Evolutionary conservation across 2,329 filamentous ascomycete species (phyloP).

Genomic region (Ophiostoma montium): DNA sequence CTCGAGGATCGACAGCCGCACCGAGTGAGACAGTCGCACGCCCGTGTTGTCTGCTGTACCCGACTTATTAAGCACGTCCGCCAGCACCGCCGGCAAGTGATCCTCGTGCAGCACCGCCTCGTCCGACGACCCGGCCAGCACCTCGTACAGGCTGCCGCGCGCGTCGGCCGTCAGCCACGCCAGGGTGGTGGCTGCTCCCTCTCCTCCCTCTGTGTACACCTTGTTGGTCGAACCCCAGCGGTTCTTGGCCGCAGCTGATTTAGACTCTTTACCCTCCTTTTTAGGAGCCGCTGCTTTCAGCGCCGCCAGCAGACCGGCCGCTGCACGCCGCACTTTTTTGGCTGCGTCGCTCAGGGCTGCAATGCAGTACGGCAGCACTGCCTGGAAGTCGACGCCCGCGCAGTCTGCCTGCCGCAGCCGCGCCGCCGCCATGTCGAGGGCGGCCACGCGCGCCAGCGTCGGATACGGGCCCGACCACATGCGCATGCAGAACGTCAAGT

Average conservation of each 20-base stretch:
- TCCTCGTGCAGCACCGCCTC: slow-evolving; percentile 71
- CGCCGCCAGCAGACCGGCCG: slow-evolving; percentile 50
- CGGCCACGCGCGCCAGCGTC: slow-evolving; percentile 51
- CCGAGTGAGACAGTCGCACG: slow-evolving; percentile 42
- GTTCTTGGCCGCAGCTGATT: slow-evolving; percentile 6
- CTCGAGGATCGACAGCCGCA: slow-evolving; percentile 49
- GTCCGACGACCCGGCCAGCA: slow-evolving; percentile 47
- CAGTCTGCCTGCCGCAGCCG: slow-evolving; percentile 38
- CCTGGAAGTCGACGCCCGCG: slow-evolving; percentile 53
- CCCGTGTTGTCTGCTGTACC: slow-evolving; percentile 12
- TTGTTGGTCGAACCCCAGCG: slow-evolving; percentile 44
- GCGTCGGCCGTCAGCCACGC: slow-evolving; percentile 46
- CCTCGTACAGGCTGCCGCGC: slow-evolving; percentile 45
- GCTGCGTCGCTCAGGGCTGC: slow-evolving; percentile 62
- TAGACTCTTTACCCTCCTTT: slow-evolving; percentile 13
- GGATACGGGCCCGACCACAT: slow-evolving; percentile 63
- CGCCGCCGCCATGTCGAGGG: slow-evolving; percentile 50
- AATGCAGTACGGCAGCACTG: slow-evolving; percentile 68
- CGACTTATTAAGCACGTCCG: slow-evolving; percentile 42
- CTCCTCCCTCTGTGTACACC: slow-evolving; percentile 45
- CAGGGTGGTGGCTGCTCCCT: slow-evolving; percentile 23
- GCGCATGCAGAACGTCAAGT: slow-evolving; percentile 60
- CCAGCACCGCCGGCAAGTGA: slow-evolving; percentile 52
- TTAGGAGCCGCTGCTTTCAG: slow-evolving; percentile 33
- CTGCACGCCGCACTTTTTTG: slow-evolving; percentile 60